Evolutionary conservation across 768 basidiomycete genomes (phyloP), one percentile per base, ranked within the genome.

Genomic region (Pisolithus sp.): DNA sequence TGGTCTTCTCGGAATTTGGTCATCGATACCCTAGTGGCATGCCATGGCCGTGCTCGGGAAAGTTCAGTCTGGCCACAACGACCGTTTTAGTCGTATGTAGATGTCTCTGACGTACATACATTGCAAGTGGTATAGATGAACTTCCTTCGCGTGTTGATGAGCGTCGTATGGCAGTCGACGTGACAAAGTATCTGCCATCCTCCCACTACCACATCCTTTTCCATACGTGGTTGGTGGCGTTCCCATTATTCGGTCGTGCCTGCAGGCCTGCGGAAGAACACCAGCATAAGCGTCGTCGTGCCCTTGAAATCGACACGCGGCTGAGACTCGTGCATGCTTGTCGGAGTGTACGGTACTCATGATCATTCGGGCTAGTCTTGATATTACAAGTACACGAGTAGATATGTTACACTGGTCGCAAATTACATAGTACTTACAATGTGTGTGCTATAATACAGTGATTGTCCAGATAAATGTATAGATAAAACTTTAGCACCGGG

Each of bases 401-500:
- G 28, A 46, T 54, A 43, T 48, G 52, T 30, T 52, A 46, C 56
- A 53, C 51, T 15, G 18, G 31, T 34, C 46, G 48, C 53, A 49
- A 54, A 56, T 66, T 64, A 66, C 62, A 60, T 54, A 50, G 46
- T 41, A 34, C 12, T 34, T 34, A 34, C 13, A 4, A 15, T 43
- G 46, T 49, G 45, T 18, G 26, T 15, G 38, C 46, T 49, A 52
- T 30, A 37, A 54, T 39, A 44, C 30, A 39, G 15, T 36, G 23
- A 39, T 48, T 1, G 46, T 53, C 5, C 39, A 51, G 15, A 42
- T 50, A 15, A 51, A 47, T 64, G 52, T 43, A 60, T 62, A 67
- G 55, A 60, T 60, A 66, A 37, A 18, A 42, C 41, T 38, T 28
- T 30, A 48, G 64, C 64, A 52, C 62, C 44, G 40, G 64, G 60